These are phyloP conservation scores for Venturia asperata DNA, from an alignment of 2,329 filamentous ascomycete species.

Conservation along the genomic window DNA sequence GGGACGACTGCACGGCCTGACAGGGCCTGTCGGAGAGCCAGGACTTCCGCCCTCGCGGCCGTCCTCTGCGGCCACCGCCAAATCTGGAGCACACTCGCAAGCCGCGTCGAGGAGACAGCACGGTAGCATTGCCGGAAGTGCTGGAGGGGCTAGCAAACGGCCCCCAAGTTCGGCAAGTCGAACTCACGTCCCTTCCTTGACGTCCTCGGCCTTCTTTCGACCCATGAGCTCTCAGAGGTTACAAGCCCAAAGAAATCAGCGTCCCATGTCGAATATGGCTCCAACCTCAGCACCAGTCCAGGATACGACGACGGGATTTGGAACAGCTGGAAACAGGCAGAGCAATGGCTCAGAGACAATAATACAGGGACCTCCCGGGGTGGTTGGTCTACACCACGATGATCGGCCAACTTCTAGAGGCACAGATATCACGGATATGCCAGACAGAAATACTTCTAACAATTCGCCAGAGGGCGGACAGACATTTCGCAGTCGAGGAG, in stretches of 20 bases:
- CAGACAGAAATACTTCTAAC: conserved; percentile 63
- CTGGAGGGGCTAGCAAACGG: conserved; percentile 34
- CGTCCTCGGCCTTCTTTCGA: conserved; percentile 85
- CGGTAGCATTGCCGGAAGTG: conserved; percentile 40
- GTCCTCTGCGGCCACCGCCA: conserved; percentile 38
- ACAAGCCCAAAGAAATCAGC: conserved; percentile 74
- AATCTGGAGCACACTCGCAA: conserved; percentile 43
- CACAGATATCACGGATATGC: conserved; percentile 62
- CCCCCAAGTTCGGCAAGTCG: conserved; percentile 58
- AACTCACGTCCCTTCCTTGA: conserved; percentile 83
- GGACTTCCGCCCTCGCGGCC: conserved; percentile 43
- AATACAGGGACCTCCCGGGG: conserved; percentile 24
- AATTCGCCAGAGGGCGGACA: conserved; percentile 60
- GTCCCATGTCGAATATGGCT: conserved; percentile 36
- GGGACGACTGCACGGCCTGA: conserved; percentile 27
- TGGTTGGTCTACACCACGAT: conserved; percentile 31
- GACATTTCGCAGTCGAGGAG: conserved; percentile 58
- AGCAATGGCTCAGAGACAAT: conserved; percentile 34
- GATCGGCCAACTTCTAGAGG: conserved; percentile 53
- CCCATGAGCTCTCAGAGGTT: conserved; percentile 95
- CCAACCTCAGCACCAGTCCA: conserved; percentile 23
- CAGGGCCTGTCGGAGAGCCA: conserved; percentile 42
- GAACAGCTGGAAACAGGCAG: conserved; percentile 28
- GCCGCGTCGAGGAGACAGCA: conserved; percentile 24
- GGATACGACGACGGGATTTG: conserved; percentile 26